Percentiles rank a stretch among this genome's conserved stretches.
These are phyloP conservation scores for Beauveria brongniartii DNA, from an alignment of 2,329 filamentous ascomycete genomes.

Conservation along the genomic window DNA sequence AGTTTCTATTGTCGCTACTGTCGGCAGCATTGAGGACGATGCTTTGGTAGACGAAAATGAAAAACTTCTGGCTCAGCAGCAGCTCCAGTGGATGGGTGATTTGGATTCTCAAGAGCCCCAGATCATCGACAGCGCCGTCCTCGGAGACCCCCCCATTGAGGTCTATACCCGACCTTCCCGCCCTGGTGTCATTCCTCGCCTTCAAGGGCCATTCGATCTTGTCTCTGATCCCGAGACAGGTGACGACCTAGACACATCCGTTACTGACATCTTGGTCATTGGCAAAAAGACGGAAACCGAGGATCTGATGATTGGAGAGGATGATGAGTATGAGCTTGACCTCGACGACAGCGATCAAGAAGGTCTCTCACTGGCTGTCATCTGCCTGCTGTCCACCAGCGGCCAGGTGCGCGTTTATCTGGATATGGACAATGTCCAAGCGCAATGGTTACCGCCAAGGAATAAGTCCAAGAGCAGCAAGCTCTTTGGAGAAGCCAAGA, in stretches of 20 bases:
- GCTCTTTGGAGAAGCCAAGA: constrained; percentile 28
- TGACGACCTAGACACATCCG: constrained; percentile 46
- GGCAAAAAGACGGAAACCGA: constrained; percentile 53
- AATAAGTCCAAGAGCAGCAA: constrained; percentile 39
- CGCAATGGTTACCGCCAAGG: constrained; percentile 56
- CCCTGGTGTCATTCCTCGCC: constrained; percentile 49
- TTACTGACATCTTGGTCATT: constrained; percentile 56
- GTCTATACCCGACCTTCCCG: constrained; percentile 49
- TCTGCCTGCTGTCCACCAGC: constrained; percentile 53
- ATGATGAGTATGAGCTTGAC: constrained; percentile 53
- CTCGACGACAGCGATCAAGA: constrained; percentile 48
- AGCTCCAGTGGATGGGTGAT: constrained; percentile 60
- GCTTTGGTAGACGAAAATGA: constrained; percentile 41
- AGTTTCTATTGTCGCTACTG: constrained; percentile 70
- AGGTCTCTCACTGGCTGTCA: constrained; percentile 50
- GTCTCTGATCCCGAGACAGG: constrained; percentile 47
- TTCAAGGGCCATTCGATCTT: constrained; percentile 56
- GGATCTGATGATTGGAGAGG: constrained; percentile 56
- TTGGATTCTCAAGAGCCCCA: constrained; percentile 55
- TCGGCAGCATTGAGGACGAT: constrained; percentile 55
- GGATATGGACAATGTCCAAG: constrained; percentile 53
- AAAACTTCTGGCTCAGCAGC: constrained; percentile 53
- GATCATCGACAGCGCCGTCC: constrained; percentile 37
- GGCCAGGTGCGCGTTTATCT: constrained; percentile 55
- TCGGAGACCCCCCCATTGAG: constrained; percentile 42